Evolutionary conservation across 805 yeast genomes (phyloP).

Genomic region (Candida railenensis): DNA sequence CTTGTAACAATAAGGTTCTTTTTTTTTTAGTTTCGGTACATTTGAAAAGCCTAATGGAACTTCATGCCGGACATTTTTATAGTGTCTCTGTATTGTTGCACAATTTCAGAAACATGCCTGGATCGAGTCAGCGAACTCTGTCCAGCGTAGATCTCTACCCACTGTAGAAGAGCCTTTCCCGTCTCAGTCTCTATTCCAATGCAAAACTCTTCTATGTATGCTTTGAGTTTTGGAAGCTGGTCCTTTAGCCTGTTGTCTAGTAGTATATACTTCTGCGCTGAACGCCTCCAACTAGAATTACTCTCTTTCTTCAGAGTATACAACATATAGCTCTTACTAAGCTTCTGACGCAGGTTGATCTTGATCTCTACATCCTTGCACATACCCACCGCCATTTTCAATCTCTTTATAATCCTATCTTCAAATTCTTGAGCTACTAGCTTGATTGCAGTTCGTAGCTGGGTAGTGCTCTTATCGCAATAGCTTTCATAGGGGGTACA

Average conservation of each 20-base stretch:
- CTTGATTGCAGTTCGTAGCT: constrained; percentile 4
- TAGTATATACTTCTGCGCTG: constrained; percentile 9
- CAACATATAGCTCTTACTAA: constrained; percentile 5
- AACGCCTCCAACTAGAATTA: background rate
- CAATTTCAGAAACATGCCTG: background rate
- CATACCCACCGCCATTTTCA: constrained; percentile 6
- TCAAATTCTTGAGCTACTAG: constrained; percentile 5
- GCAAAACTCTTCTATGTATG: background rate
- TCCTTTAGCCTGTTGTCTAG: constrained; percentile 9
- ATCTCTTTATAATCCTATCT: constrained; percentile 4
- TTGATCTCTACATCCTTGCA: constrained; percentile 8
- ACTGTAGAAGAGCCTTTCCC: background rate
- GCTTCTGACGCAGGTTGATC: constrained; percentile 6
- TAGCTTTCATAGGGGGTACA: constrained; percentile 10
- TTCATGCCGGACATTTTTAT: background rate
- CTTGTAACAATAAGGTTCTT: background rate
- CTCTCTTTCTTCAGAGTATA: constrained; percentile 5
- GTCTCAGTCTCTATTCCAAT: background rate
- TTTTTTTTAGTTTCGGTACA: background rate
- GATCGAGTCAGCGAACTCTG: background rate
- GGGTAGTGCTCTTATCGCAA: constrained; percentile 7
- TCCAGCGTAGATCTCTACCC: background rate
- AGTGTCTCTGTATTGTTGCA: background rate
- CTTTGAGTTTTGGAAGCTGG: constrained; percentile 9
- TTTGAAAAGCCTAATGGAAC: background rate